Percentiles rank a stretch among this genome's conserved stretches.
These are phyloP conservation scores for Trichothecium roseum DNA, from an alignment of 2,329 filamentous ascomycete species.

Conservation along the genomic window DNA sequence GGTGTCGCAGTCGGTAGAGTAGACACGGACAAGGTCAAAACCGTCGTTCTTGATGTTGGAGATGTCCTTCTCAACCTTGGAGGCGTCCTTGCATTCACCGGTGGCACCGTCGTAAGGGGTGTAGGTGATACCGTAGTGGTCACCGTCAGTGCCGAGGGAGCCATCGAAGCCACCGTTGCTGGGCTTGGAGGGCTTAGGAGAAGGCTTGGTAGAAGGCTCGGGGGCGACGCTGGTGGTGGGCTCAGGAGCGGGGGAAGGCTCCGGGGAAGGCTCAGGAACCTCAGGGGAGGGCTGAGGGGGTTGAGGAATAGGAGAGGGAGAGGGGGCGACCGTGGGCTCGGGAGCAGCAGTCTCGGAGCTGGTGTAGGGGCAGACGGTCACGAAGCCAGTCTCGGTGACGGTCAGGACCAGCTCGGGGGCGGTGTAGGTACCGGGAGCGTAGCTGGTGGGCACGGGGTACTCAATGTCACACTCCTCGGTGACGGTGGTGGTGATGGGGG, in stretches of 20 bases:
- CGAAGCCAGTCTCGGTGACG: conserved; percentile 55
- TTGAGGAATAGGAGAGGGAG: conserved; percentile 16
- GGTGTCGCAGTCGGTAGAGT: conserved; percentile 84
- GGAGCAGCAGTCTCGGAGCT: conserved; percentile 26
- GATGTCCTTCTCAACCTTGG: conserved; percentile 51
- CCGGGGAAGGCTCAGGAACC: conserved; percentile 10
- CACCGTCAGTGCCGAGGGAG: conserved; percentile 28
- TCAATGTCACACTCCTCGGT: conserved; percentile 44
- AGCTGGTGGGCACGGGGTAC: conserved; percentile 55
- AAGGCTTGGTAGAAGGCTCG: conserved; percentile 1
- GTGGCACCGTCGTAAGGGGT: conserved; percentile 54
- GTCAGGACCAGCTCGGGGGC: conserved; percentile 57
- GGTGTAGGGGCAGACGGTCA: conserved; percentile 62
- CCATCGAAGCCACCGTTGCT: conserved; percentile 13
- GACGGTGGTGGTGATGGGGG: conserved; percentile 53
- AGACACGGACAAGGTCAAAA: conserved; percentile 67
- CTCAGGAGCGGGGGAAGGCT: conserved; percentile 7
- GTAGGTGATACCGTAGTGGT: conserved; percentile 70
- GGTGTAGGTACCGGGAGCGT: conserved; percentile 63
- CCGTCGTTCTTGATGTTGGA: conserved; percentile 50
- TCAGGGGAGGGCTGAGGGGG: conserved; percentile 12
- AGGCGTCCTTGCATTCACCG: conserved; percentile 53
- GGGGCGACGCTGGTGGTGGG: conserved; percentile 8
- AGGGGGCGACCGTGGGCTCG: conserved; percentile 11
- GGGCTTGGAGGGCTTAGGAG: conserved; percentile 4